Evolutionary conservation across 164 flowering plant species (phyloP).

Genomic region (Platanus orientalis): DNA sequence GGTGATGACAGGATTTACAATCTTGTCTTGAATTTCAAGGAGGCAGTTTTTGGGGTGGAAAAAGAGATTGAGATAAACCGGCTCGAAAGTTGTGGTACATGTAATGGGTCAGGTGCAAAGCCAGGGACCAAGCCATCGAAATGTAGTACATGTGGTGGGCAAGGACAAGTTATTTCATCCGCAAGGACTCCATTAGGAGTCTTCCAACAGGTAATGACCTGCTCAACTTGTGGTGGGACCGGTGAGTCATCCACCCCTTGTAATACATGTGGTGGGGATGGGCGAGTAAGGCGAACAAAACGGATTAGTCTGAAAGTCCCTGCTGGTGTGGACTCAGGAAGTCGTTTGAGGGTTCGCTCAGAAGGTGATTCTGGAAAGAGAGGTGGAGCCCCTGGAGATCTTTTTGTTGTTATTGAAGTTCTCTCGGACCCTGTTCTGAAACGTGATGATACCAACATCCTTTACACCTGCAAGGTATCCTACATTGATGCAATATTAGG

Average conservation of each 20-base stretch:
- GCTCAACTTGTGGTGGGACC: conserved; percentile 72
- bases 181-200: conserved; percentile 89
- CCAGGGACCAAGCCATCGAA: conserved; percentile 68
- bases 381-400: conserved; percentile 90
- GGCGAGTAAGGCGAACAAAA: conserved; percentile 79
- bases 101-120: conserved; percentile 91
- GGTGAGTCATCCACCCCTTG: conserved; percentile 82
- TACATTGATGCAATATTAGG: conserved; percentile 92
- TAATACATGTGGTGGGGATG: conserved; percentile 82
- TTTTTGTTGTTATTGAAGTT: conserved; percentile 71
- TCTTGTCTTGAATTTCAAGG: conserved; percentile 74
- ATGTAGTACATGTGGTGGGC: conserved; percentile 87
- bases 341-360: conserved; percentile 74
- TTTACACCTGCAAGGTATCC: conserved; percentile 83
- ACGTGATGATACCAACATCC: conserved; percentile 84
- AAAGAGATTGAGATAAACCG: conserved; percentile 84
- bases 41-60: conserved; percentile 89
- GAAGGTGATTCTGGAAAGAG: conserved; percentile 85
- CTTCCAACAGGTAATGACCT: conserved; percentile 85
- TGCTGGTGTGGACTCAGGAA: conserved; percentile 86
- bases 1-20: conserved; percentile 79
- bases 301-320: conserved; percentile 85
- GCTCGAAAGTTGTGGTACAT: conserved; percentile 82
- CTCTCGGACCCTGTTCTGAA: conserved; percentile 75
- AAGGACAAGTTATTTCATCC: conserved; percentile 83